Percentiles rank a stretch among this genome's conserved stretches.
Conservation (phyloP, 2,329 filamentous ascomycete genomes). For the Furcasterigmium sp. region DNA sequence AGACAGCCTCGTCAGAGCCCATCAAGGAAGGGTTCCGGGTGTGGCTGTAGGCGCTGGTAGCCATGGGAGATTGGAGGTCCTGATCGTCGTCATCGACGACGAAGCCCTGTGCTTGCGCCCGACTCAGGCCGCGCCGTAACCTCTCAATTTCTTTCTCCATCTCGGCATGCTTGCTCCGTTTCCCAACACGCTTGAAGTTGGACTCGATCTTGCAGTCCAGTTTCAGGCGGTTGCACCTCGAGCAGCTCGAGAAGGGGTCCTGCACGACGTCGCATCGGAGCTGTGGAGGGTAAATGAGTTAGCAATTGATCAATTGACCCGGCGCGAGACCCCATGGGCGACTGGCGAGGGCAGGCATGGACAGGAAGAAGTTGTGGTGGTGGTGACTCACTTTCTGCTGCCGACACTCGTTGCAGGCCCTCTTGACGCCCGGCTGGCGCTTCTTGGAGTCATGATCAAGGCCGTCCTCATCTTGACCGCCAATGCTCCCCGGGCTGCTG, state of each 20-base stretch:
- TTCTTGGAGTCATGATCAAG: slow-evolving; percentile 50
- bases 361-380: background rate
- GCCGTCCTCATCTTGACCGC: slow-evolving; percentile 52
- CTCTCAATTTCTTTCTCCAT: slow-evolving; percentile 80
- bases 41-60: slow-evolving; percentile 52
- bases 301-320: slow-evolving; percentile 6
- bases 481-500: slow-evolving; percentile 56
- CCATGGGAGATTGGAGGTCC: slow-evolving; percentile 54
- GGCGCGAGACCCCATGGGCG: background rate
- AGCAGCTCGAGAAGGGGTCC: slow-evolving; percentile 73
- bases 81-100: slow-evolving; percentile 47
- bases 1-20: slow-evolving; percentile 65
- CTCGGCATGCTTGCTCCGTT: slow-evolving; percentile 77
- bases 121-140: slow-evolving; percentile 55
- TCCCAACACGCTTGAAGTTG: slow-evolving; percentile 80
- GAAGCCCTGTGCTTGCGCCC: slow-evolving; percentile 56
- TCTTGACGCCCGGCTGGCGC: slow-evolving; percentile 65
- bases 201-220: slow-evolving; percentile 82
- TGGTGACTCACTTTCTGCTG: slow-evolving; percentile 69
- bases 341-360: background rate
- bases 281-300: slow-evolving; percentile 32
- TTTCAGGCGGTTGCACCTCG: slow-evolving; percentile 72
- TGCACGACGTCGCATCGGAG: slow-evolving; percentile 80
- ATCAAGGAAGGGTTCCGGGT: slow-evolving; percentile 59
- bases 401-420: slow-evolving; percentile 79